Conservation (phyloP, 768 basidiomycete species). For the Rossbeevera mucosa region DNA sequence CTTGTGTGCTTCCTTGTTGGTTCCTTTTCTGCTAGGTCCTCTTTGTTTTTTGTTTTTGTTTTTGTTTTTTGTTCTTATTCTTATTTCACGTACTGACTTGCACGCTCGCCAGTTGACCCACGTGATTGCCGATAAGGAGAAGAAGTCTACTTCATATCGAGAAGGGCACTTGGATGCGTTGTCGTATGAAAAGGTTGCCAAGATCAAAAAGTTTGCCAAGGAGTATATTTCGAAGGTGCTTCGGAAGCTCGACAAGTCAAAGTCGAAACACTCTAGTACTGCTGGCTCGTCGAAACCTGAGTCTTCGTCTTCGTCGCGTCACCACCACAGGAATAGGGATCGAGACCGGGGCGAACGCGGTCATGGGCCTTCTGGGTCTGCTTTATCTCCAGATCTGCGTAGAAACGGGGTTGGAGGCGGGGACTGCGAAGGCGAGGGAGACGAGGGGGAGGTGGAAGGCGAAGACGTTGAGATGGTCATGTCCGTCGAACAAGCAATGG, state of each 20-base stretch:
- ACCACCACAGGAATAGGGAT: constrained; percentile 1
- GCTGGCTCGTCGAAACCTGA: constrained; percentile 13
- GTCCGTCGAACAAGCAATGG: constrained; percentile 44
- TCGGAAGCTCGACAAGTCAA: constrained; percentile 53
- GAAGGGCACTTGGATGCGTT: constrained; percentile 70
- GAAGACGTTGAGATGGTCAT: constrained; percentile 32
- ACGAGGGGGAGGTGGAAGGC: constrained; percentile 11
- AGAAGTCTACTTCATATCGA: constrained; percentile 77
- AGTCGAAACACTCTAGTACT: constrained; percentile 12
- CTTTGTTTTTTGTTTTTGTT: background rate
- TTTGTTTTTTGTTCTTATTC: background rate
- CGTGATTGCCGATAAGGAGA: constrained; percentile 90
- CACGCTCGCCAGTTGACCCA: constrained; percentile 65
- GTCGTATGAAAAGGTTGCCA: constrained; percentile 79
- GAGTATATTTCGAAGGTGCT: constrained; percentile 84
- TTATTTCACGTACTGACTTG: background rate
- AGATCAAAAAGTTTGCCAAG: constrained; percentile 92
- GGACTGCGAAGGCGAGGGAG: background rate
- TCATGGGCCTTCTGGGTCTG: constrained; percentile 12
- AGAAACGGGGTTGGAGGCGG: constrained; percentile 10
- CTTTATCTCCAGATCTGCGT: constrained; percentile 8
- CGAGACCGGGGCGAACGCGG: constrained; percentile 2
- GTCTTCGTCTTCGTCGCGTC: constrained; percentile 13
- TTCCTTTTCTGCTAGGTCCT: background rate
- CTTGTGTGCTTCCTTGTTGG: background rate